Base-by-base conservation (phyloP, 164 flowering plant species). In the Kalanchoe fedtschenkoi region DNA sequence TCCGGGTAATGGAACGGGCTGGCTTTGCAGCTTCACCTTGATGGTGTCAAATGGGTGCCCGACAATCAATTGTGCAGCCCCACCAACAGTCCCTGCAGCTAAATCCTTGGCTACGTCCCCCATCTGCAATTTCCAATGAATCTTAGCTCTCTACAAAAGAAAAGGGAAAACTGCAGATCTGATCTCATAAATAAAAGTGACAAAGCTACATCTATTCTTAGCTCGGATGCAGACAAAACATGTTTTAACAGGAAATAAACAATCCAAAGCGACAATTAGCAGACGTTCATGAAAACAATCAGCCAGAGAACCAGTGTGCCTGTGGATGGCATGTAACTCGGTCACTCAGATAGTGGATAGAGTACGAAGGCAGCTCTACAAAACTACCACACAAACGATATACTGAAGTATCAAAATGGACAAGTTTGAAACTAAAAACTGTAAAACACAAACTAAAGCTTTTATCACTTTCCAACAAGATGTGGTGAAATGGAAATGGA, bases 21-120 rank as follows among this genome's bases (percentile, higher is more conserved):
- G 97, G 74, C 99, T 93, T 71, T 93, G 99, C 65, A 93, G 95
- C 77, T 93, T 90, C 59, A 93, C 99, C 75, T 93, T 90, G 66
- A 90, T 87, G 65, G 99, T 90, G 72, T 93, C 99, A 62, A 93
- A 93, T 39, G 99, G 99, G 78, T 93, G 99, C 46, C 97, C 99
- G 44, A 58, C 67, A 47, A 93, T 70, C 80, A 93, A 73, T 71
- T 90, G 96, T 28, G 97, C 96, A 24, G 86, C 97, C 62, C 99
- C 97, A 64, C 99, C 99, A 29, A 87, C 78, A 34, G 99, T 93
- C 64, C 99, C 99, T 28, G 99, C 75, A 60, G 84, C 59, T 34
- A 93, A 67, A 70, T 93, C 99, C 85, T 90, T 93, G n/a, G 81
- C 92, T 22, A 84, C 85, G n/a, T 93, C 96, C 58, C 77, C 97